A percentile compares a stretch with the other conserved stretches of the same genome.
phyloP scores from a whole-genome alignment of 2,329 filamentous ascomycete genomes.

The Pestalotiopsis sp. region DNA sequence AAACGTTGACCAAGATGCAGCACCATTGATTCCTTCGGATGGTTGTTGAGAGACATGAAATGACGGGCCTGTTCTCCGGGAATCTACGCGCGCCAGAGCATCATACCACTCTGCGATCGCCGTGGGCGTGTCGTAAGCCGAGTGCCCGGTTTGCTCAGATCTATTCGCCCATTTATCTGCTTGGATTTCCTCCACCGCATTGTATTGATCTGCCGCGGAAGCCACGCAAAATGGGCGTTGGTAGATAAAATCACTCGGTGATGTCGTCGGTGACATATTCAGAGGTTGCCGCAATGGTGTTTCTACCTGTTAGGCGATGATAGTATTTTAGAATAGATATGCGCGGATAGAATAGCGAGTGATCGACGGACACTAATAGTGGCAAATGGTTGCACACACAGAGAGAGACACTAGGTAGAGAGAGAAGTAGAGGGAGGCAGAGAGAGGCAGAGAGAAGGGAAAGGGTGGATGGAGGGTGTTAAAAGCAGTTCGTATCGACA shows the following conservation, averaged over 20 bases:
- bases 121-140: neutral
- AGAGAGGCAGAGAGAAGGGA: neutral
- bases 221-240: neutral
- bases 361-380: too few relatives aligned
- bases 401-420: neutral
- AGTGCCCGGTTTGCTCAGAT: neutral
- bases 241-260: constrained; percentile 20
- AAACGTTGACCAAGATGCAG: neutral
- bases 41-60: neutral
- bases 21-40: neutral
- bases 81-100: neutral
- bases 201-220: neutral
- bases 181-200: neutral
- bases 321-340: neutral
- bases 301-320: neutral
- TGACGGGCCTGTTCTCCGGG: neutral
- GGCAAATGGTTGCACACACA: too few relatives aligned
- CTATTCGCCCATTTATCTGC: neutral
- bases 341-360: neutral
- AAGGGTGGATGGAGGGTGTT: neutral
- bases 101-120: neutral
- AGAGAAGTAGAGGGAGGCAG: neutral
- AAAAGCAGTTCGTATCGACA: neutral
- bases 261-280: constrained; percentile 16
- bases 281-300: neutral